Evolutionary conservation across 805 yeast genomes (phyloP).

Genomic region (Pichia occidentalis): DNA sequence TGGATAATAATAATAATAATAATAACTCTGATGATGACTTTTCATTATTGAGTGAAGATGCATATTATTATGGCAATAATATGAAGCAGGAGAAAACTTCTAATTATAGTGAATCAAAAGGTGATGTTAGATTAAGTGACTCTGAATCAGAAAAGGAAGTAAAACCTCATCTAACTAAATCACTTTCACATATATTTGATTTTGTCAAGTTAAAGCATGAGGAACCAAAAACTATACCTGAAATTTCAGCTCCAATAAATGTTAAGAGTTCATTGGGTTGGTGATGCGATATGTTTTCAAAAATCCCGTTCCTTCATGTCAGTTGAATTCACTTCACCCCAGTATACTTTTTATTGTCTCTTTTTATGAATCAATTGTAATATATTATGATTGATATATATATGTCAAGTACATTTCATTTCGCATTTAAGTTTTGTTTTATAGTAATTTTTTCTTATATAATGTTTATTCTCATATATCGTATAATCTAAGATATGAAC

Average conservation of each 20-base stretch:
- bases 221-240: slow-evolving; percentile 31
- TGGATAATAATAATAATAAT: neutral
- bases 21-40: neutral
- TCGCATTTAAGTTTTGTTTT: too few species aligned
- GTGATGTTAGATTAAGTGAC: slow-evolving; percentile 12
- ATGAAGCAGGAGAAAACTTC: neutral
- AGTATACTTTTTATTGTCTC: slow-evolving; percentile 1
- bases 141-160: slow-evolving; percentile 2
- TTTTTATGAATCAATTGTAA: slow-evolving; percentile 1
- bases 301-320: too few species aligned
- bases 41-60: slow-evolving; percentile 2
- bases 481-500: too few species aligned
- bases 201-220: slow-evolving; percentile 11
- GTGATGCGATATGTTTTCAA: too few species aligned
- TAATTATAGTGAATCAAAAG: slow-evolving; percentile 4
- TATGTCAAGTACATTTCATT: too few species aligned
- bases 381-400: neutral
- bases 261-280: slow-evolving; percentile 70
- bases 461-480: too few species aligned
- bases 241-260: slow-evolving; percentile 63
- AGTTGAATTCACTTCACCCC: neutral
- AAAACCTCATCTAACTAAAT: slow-evolving; percentile 11
- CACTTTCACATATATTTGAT: slow-evolving; percentile 14
- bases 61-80: neutral
- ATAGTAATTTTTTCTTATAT: too few species aligned